A percentile compares a stretch with the other conserved stretches of the same genome.
Evolutionary conservation across 202 grass and related monocot genomes (phyloP).

Genomic region (Musa balbisiana): DNA sequence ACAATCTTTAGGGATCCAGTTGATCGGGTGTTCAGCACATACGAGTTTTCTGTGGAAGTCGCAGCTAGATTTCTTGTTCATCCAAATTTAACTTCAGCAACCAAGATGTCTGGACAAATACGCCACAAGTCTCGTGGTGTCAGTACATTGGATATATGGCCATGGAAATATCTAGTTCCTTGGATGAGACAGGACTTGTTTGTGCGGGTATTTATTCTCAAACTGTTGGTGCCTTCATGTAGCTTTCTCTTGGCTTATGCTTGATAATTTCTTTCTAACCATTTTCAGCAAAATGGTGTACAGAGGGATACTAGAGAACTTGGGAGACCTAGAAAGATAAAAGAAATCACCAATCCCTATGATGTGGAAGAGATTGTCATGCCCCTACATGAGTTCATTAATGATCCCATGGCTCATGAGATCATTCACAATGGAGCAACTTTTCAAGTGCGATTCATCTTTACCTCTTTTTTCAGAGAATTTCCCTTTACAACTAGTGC

Average conservation of each 20-base stretch:
- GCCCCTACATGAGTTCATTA: conserved; percentile 81
- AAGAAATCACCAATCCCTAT: conserved; percentile 52
- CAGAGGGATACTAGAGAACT: conserved; percentile 67
- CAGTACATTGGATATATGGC: conserved; percentile 92
- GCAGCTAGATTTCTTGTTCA: conserved; percentile 87
- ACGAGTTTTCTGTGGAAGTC: conserved; percentile 93
- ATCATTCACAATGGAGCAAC: conserved; percentile 96
- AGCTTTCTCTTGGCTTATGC: background rate
- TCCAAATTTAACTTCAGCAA: conserved; percentile 71
- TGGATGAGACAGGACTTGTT: conserved; percentile 98
- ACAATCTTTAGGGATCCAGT: conserved; percentile 89
- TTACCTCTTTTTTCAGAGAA: background rate
- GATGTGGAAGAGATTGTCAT: conserved; percentile 81
- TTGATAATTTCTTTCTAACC: conserved; percentile 17
- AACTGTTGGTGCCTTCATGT: background rate
- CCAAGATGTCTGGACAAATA: conserved; percentile 54
- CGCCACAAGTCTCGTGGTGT: conserved; percentile 42
- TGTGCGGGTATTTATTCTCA: conserved; percentile 44
- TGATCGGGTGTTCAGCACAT: conserved; percentile 87
- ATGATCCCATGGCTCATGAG: conserved; percentile 83
- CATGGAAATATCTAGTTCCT: conserved; percentile 97
- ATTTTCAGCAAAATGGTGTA: conserved; percentile 17
- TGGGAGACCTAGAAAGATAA: conserved; percentile 30
- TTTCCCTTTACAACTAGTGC: background rate
- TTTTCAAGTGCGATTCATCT: conserved; percentile 58